Conservation (phyloP, 805 yeast species). For the Sugiyamaella floridensis region DNA sequence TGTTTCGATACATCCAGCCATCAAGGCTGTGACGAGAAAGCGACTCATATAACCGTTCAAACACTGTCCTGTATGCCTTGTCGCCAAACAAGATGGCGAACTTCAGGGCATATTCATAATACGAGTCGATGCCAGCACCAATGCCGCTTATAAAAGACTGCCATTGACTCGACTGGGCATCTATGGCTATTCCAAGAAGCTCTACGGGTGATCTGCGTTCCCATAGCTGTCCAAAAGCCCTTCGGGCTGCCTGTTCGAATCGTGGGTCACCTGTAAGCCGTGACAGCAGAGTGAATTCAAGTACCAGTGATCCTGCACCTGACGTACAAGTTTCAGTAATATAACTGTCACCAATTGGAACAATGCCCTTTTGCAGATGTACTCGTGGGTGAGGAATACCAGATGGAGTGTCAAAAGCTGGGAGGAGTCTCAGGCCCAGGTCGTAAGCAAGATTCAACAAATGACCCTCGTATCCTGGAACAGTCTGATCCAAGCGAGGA, state of each 20-base stretch:
- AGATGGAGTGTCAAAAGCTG: slow-evolving; percentile 56
- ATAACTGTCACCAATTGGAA: slow-evolving; percentile 15
- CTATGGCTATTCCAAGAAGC: slow-evolving; percentile 71
- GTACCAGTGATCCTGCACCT: slow-evolving; percentile 76
- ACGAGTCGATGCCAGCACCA: slow-evolving; percentile 89
- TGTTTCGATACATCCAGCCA: slow-evolving; percentile 50
- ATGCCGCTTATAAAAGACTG: slow-evolving; percentile 61
- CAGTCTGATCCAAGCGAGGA: slow-evolving; percentile 36
- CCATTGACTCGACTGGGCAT: slow-evolving; percentile 51
- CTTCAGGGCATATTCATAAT: slow-evolving; percentile 82
- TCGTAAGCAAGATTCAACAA: slow-evolving; percentile 66
- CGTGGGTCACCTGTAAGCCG: slow-evolving; percentile 64
- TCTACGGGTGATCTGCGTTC: slow-evolving; percentile 50
- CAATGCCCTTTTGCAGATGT: slow-evolving; percentile 51
- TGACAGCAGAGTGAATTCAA: slow-evolving; percentile 74
- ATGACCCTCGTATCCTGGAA: slow-evolving; percentile 57
- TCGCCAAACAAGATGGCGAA: slow-evolving; percentile 68
- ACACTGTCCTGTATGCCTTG: slow-evolving; percentile 43
- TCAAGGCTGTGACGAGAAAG: slow-evolving; percentile 43
- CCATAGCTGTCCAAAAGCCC: slow-evolving; percentile 70
- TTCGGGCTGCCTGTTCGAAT: slow-evolving; percentile 55
- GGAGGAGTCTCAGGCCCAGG: slow-evolving; percentile 61
- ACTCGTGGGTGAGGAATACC: slow-evolving; percentile 77
- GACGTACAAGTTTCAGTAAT: slow-evolving; percentile 70
- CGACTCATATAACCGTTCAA: slow-evolving; percentile 49